Conservation (phyloP, 805 yeast genomes). For the Kodamaea hsintzibuensis region DNA sequence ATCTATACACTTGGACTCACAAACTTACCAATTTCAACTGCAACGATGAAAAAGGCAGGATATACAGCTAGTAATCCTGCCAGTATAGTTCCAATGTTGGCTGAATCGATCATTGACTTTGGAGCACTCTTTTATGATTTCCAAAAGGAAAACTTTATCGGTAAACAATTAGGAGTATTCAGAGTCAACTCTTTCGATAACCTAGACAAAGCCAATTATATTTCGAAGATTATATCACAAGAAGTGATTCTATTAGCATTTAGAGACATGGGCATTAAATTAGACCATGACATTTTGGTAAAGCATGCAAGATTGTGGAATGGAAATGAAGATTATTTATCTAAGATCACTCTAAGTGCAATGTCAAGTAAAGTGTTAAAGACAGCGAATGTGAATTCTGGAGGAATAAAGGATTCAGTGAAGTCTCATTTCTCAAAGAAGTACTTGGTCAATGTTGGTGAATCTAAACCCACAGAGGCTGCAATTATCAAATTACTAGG, state of each 20-base stretch:
- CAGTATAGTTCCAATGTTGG: slow-evolving; percentile 30
- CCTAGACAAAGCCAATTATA: slow-evolving; percentile 48
- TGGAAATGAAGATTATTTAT: slow-evolving; percentile 43
- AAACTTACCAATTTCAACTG: slow-evolving; percentile 31
- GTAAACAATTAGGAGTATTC: slow-evolving; percentile 53
- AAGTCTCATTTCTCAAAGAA: slow-evolving; percentile 39
- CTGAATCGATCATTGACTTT: slow-evolving; percentile 39
- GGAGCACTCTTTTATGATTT: slow-evolving; percentile 49
- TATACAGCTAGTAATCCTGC: slow-evolving; percentile 34
- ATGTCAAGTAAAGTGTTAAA: slow-evolving; percentile 22
- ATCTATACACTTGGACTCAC: slow-evolving; percentile 25
- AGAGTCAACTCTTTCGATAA: slow-evolving; percentile 53
- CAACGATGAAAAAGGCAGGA: slow-evolving; percentile 36
- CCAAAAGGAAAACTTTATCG: slow-evolving; percentile 33
- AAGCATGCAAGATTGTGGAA: slow-evolving; percentile 49
- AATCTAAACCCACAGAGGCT: slow-evolving; percentile 38
- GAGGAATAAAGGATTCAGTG: slow-evolving; percentile 24
- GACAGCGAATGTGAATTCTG: background rate
- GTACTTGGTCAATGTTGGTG: slow-evolving; percentile 43
- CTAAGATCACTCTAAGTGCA: slow-evolving; percentile 42
- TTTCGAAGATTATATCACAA: slow-evolving; percentile 49
- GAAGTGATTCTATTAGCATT: slow-evolving; percentile 50
- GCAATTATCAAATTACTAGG: slow-evolving; percentile 53
- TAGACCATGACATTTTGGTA: slow-evolving; percentile 33
- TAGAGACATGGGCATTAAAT: slow-evolving; percentile 39